These are phyloP conservation scores for Edaphochlamys debaryana DNA, from an alignment of 139 green algal species.

Conservation along the genomic window DNA sequence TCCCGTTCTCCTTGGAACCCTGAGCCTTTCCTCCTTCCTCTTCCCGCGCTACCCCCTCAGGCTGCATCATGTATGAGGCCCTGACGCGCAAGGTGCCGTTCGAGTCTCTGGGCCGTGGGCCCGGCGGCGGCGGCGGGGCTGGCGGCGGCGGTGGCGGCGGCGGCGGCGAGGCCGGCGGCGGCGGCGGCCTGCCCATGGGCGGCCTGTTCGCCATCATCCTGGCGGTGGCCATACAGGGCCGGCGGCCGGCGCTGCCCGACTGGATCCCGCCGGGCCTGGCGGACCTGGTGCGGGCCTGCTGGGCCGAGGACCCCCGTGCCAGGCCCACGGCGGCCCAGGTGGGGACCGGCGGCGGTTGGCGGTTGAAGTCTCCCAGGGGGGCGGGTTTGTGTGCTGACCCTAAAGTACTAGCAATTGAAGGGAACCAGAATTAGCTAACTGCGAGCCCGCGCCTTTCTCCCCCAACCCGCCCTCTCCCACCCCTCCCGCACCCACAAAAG, in stretches of 20 bases:
- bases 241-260: slow-evolving; percentile 57
- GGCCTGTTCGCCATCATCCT: slow-evolving; percentile 68
- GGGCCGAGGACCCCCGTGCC: slow-evolving; percentile 67
- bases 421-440: background rate
- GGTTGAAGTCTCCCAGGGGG: no score
- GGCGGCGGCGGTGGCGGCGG: background rate
- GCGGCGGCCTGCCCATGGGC: background rate
- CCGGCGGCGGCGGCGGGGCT: background rate
- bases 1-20: no score
- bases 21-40: no score
- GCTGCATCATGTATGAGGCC: slow-evolving; percentile 75
- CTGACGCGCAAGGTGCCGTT: slow-evolving; percentile 23
- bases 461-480: background rate
- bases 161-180: background rate
- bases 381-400: background rate
- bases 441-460: background rate
- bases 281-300: slow-evolving; percentile 52
- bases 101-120: background rate
- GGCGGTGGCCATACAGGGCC: slow-evolving; percentile 70
- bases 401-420: background rate
- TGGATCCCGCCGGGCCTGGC: slow-evolving; percentile 46
- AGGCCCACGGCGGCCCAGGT: slow-evolving; percentile 71
- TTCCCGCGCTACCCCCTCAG: slow-evolving; percentile 6
- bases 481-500: background rate
- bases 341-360: slow-evolving; percentile 13